These are phyloP conservation scores for Fallopia convolvulus DNA, from an alignment of 148 eudicot genomes.

Conservation along the genomic window DNA sequence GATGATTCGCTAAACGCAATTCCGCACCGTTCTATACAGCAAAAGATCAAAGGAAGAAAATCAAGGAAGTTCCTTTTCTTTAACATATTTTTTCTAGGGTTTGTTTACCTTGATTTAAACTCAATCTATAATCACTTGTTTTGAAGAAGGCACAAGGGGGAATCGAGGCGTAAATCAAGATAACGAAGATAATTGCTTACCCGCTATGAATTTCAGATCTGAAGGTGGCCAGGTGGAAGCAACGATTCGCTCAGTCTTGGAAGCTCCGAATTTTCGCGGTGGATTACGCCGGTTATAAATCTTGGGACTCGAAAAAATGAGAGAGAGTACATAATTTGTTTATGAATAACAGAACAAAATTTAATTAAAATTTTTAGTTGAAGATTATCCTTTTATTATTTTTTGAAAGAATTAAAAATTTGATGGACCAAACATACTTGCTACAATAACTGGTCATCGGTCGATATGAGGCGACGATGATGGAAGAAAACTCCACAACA, in stretches of 20 bases:
- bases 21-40: slow-evolving; percentile 13
- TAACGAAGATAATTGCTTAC: background rate
- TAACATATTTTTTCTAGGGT: background rate
- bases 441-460: too few species aligned
- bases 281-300: background rate
- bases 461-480: too few species aligned
- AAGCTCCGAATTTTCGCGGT: background rate
- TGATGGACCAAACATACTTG: too few species aligned
- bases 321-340: too few species aligned
- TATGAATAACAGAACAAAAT: too few species aligned
- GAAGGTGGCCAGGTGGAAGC: background rate
- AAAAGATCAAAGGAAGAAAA: background rate
- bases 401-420: too few species aligned
- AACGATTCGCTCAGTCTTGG: background rate
- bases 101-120: background rate
- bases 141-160: background rate
- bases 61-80: background rate
- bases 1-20: background rate
- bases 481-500: too few species aligned
- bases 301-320: background rate
- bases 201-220: slow-evolving; percentile 2
- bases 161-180: background rate
- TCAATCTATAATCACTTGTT: background rate
- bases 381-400: too few species aligned
- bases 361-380: too few species aligned